phyloP scores from a whole-genome alignment of 768 basidiomycete genomes.

The Amanita pallidorosea region DNA sequence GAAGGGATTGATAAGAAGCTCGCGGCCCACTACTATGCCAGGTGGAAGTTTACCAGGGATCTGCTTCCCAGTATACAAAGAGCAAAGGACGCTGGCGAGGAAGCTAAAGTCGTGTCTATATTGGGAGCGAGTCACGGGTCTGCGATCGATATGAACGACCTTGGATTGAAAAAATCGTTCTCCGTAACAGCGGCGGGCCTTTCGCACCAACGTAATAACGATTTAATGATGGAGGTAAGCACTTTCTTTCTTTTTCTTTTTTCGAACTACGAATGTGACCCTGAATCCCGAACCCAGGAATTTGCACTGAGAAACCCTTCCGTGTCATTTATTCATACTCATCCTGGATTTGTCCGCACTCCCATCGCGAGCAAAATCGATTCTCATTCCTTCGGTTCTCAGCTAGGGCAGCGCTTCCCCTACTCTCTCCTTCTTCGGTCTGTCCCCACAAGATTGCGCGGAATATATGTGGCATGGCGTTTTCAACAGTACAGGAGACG shows the following conservation, averaged over 20 bases:
- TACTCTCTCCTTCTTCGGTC: slow-evolving; percentile 17
- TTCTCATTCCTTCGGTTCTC: slow-evolving; percentile 14
- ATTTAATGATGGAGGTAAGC: slow-evolving; percentile 41
- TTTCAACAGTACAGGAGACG: not conserved
- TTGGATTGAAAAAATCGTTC: slow-evolving; percentile 40
- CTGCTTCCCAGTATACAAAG: slow-evolving; percentile 31
- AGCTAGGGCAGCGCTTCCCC: slow-evolving; percentile 8
- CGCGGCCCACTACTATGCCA: slow-evolving; percentile 31
- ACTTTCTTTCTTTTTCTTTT: not conserved
- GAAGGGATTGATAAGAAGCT: slow-evolving; percentile 35
- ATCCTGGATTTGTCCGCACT: slow-evolving; percentile 29
- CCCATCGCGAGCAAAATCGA: slow-evolving; percentile 15
- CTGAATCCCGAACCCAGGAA: slow-evolving; percentile 13
- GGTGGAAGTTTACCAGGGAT: slow-evolving; percentile 39
- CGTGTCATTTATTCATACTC: slow-evolving; percentile 25
- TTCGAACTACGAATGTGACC: not conserved
- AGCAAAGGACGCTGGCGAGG: slow-evolving; percentile 34
- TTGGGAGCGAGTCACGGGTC: slow-evolving; percentile 23
- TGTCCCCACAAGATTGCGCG: slow-evolving; percentile 17
- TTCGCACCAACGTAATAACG: slow-evolving; percentile 36
- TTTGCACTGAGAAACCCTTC: slow-evolving; percentile 20
- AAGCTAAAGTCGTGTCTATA: slow-evolving; percentile 38
- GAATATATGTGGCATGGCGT: slow-evolving; percentile 21
- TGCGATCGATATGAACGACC: slow-evolving; percentile 32
- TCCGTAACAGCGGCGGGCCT: slow-evolving; percentile 20